Base-by-base conservation (phyloP, 1,284 basidiomycete genomes). In the Coniferiporia weirii region DNA sequence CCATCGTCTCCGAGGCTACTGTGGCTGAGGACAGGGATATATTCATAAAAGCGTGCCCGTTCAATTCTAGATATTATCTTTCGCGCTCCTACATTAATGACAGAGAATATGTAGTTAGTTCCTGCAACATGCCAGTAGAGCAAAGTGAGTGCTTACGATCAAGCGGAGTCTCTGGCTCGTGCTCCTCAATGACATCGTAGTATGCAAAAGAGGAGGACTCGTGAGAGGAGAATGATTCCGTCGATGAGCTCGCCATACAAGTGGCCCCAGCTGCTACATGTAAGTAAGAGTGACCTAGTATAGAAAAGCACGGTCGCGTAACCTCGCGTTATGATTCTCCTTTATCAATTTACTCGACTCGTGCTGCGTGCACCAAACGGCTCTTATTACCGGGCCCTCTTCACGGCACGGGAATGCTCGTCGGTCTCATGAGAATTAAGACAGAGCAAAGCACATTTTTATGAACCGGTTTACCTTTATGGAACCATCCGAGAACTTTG, bases 1-100 rank as follows among this genome's bases (percentile, higher is more conserved):
- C 86, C 87, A 13, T 80, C 78, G 65, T 86, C 80, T 2, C 79
- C 77, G 2, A 89, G 76, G 12, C 73, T 63, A 63, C 85, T 88
- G 62, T 84, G 79, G 7, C 81, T 79, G 20, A 87, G 66, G 43
- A 79, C 72, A n/a, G n/a, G n/a, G 47, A 88, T 73, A 61, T 77
- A 79, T 44, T 75, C 76, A 85, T 75, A 4, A 67, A 63, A 32
- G n/a, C n/a, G 71, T 74, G 17, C 76, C 76, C 4, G 71, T 64
- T 69, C 71, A 32, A 86, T 74, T 48, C 73, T 68, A 13, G 70
- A 66, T 45, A 87, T 78, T 27, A 85, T 69, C 36, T 72, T 70
- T 58, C 76, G 73, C 5, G 82, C 84, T 63, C 80, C 80, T 80
- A 15, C 17, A 17, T 22, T 5, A 27, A 5, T 27, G 15, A 35